Base-by-base conservation (phyloP, 495 filamentous ascomycete species). In the Parathielavia hyrcaniae region DNA sequence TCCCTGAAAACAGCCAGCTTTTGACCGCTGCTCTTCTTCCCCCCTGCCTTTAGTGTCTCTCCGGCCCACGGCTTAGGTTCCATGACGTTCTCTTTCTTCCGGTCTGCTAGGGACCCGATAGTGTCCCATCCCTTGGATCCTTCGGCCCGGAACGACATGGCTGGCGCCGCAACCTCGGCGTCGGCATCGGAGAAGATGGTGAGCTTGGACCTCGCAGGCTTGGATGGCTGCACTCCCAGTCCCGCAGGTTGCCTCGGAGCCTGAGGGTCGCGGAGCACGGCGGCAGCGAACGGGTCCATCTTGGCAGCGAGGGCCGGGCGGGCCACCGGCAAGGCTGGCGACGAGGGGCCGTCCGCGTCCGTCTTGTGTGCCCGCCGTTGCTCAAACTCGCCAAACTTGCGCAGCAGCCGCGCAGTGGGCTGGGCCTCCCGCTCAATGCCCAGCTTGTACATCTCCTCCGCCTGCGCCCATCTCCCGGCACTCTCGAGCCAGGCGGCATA, bases 1-100 rank as follows among this genome's bases (percentile, higher is more conserved):
- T 98, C 93, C 76, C 90, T 90, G 79, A 96, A 98, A 19, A 97
- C 81, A 65, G 85, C 76, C 83, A 98, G 83, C 77, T 97, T 98
- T 50, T 88, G 79, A 35, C 77, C 79, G 46, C 82, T 86, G 56
- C 73, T 82, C 65, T 85, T 81, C 69, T 88, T 90, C 66, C 88
- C 93, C 17, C 87, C 88, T 17, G 83, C 86, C 72, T 93, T 90
- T 73, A 97, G 71, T 36, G 86, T 96, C 75, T 97, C 90, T 34
- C 93, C 93, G 19, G 79, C 86, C 91, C 91, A 97, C 17, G 92
- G 91, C 71, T 85, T 90, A 17, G 91, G 81, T 71, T 92, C 90
- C 64, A 92, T 73, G 22, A 78, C 77, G 61, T 98, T 98, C 70
- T 98, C 93, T 79, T 97, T 97, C 75, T 87, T 95, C 46, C 95